Base-by-base conservation (phyloP, 1,139 yeast species). In the Taiozyma onychis region DNA sequence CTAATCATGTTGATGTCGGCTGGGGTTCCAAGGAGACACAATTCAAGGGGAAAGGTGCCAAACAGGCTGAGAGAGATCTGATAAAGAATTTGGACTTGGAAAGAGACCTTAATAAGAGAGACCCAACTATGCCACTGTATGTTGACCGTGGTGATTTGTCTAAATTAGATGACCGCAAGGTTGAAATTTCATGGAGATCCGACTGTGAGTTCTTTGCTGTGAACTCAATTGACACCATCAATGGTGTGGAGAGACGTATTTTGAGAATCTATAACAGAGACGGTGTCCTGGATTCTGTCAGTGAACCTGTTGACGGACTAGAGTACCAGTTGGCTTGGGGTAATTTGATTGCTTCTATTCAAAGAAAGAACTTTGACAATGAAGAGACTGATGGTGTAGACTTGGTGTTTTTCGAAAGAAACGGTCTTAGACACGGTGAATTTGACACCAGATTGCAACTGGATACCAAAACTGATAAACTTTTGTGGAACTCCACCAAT, bases 21-120 rank as follows among this genome's bases (percentile, higher is more conserved):
- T 95, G 99, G 99, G 99, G 99, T 62, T 88, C 87, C 59, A 84
- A 86, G 56, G 99, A 93, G 67, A 95, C 99, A 0, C 99, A 95
- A 68, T 95, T 95, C 67, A 85, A 88, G 67, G 99, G 99, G 47
- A 84, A 80, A 61, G 99, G 99, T 53, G 93, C 89, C 43, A 83
- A 84, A 60, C 91, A 88, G n/a, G 62, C 78, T 55, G 93, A 86
- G 66, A 76, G 91, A 67, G 68, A 66, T 24, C 62, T 72, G 50
- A 73, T 85, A 57, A 80, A 77, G 59, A 83, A 84, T 55, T 83
- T 90, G 2, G 93, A 91, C 14, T 68, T 84, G 52, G 88, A 77
- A 52, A 77, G 79, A 52, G 87, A 83, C 43, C 64, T 69, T 39
- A 73, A 76, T 41, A 72, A 86, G 58, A 80, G 93, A 63, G 99